A percentile compares a stretch with the other conserved stretches of the same genome.
These are phyloP conservation scores for Termitomyces sp. DNA, from an alignment of 768 basidiomycete species.

Conservation along the genomic window DNA sequence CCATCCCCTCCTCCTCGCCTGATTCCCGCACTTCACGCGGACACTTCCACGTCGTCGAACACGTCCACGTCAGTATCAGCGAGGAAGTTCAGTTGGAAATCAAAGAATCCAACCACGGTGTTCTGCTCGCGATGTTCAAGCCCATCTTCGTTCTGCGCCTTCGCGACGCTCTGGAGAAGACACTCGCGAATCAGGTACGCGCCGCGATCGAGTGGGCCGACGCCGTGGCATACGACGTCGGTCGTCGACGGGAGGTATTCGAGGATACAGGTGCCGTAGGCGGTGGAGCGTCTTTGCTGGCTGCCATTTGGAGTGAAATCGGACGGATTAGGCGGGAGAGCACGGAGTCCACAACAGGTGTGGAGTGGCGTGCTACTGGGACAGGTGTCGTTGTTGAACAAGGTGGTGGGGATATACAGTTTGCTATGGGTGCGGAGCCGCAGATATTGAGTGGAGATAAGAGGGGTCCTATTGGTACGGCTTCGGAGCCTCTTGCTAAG, in stretches of 20 bases:
- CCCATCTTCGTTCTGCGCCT: slow-evolving; percentile 58
- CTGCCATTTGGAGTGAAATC: slow-evolving; percentile 69
- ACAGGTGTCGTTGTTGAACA: slow-evolving; percentile 63
- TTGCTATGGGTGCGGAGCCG: slow-evolving; percentile 74
- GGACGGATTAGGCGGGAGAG: slow-evolving; percentile 50
- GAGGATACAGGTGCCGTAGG: slow-evolving; percentile 56
- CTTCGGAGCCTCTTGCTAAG: slow-evolving; percentile 41
- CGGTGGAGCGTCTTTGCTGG: slow-evolving; percentile 44
- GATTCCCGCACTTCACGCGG: slow-evolving; percentile 38
- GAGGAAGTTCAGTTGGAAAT: slow-evolving; percentile 56
- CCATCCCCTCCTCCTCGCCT: slow-evolving; percentile 32
- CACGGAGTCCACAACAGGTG: slow-evolving; percentile 22
- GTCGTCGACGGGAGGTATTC: slow-evolving; percentile 60
- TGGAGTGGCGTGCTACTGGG: slow-evolving; percentile 56
- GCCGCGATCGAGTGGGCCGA: slow-evolving; percentile 53
- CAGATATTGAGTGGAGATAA: slow-evolving; percentile 71
- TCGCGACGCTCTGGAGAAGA: slow-evolving; percentile 57
- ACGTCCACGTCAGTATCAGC: slow-evolving; percentile 50
- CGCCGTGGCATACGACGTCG: slow-evolving; percentile 57
- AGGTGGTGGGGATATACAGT: slow-evolving; percentile 25
- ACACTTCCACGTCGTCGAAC: slow-evolving; percentile 61
- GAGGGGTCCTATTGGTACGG: slow-evolving; percentile 61
- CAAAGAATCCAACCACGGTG: slow-evolving; percentile 60
- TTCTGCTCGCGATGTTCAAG: slow-evolving; percentile 61
- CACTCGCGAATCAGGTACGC: slow-evolving; percentile 55